Evolutionary conservation across 2,329 filamentous ascomycete genomes (phyloP).

Genomic region (Colletotrichum falcatum): DNA sequence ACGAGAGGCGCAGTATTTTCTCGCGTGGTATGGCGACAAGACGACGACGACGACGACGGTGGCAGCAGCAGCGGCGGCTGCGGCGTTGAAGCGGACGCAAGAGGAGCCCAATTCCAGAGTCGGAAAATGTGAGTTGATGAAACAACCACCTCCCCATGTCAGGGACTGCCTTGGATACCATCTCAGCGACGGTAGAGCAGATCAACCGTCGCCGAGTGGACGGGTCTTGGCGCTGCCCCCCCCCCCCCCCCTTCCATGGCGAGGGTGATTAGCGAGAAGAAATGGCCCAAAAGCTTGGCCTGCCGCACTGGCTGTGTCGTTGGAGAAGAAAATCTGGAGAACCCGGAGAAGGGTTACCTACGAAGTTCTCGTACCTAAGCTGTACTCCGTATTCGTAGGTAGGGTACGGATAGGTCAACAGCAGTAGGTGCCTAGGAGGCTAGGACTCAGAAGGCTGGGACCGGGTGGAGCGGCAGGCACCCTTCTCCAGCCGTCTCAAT

Average conservation of each 20-base stretch:
- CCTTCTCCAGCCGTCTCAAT: no score
- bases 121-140: background rate
- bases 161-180: no score
- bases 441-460: no score
- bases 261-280: slow-evolving; percentile 10
- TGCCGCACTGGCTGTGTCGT: background rate
- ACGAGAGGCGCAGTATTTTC: background rate
- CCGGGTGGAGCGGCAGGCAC: no score
- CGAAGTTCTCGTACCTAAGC: no score
- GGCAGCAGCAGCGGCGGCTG: no score
- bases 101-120: slow-evolving; percentile 17
- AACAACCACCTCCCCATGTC: background rate
- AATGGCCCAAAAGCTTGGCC: background rate
- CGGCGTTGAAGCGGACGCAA: no score
- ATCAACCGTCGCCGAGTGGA: background rate
- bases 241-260: no score
- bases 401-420: no score
- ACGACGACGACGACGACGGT: background rate
- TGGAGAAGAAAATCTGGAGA: slow-evolving; percentile 4
- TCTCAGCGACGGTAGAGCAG: background rate
- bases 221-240: background rate
- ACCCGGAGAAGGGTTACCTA: background rate
- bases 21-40: slow-evolving; percentile 10
- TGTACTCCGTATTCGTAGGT: no score
- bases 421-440: no score